Evolutionary conservation across 176 grass and related monocot species (phyloP).

Genomic region (Oryza coarctata): DNA sequence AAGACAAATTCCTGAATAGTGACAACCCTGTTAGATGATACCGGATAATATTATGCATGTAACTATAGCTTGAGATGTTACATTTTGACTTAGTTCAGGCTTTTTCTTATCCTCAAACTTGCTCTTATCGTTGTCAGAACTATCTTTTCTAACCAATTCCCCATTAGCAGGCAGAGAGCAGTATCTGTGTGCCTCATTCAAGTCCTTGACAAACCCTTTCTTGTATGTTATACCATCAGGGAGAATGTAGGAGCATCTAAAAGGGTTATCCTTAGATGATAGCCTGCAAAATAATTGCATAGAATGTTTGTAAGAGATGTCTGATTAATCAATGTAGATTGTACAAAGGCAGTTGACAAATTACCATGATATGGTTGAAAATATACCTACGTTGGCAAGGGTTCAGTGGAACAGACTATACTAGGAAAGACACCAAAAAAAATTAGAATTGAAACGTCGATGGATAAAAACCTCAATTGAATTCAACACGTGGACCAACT

Average conservation of each 20-base stretch:
- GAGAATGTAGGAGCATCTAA: slow-evolving; percentile 96
- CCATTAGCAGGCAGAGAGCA: slow-evolving; percentile 46
- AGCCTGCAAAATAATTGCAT: slow-evolving; percentile 42
- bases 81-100: slow-evolving; percentile 80
- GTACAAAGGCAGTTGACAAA: background rate
- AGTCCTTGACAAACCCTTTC: slow-evolving; percentile 83
- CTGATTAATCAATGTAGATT: background rate
- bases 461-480: background rate
- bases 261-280: slow-evolving; percentile 69
- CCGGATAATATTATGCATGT: background rate
- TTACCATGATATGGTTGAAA: background rate
- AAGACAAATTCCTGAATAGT: slow-evolving; percentile 73
- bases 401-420: background rate
- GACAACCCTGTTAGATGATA: slow-evolving; percentile 39
- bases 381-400: background rate
- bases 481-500: background rate
- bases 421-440: background rate
- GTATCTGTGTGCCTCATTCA: slow-evolving; percentile 72
- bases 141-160: slow-evolving; percentile 39
- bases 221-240: slow-evolving; percentile 86
- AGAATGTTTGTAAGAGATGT: slow-evolving; percentile 11
- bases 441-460: background rate
- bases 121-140: slow-evolving; percentile 16
- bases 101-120: slow-evolving; percentile 53
- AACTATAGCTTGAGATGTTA: slow-evolving; percentile 27